Conservation (phyloP, 192 early-diverging fungal genomes). For the Backusella tarrabulga region DNA sequence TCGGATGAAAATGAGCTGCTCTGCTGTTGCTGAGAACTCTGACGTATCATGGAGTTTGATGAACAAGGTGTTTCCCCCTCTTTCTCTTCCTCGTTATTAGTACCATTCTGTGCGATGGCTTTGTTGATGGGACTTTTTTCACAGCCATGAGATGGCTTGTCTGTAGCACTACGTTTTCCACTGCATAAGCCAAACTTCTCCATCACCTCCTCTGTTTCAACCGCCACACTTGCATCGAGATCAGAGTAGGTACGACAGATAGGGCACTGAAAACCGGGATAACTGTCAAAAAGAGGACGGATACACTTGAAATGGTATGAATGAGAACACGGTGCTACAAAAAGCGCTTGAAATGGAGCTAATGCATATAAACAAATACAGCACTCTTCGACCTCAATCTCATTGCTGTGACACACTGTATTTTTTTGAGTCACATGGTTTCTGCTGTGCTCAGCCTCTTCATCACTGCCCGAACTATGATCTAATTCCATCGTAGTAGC, state of each 20-base stretch:
- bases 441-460: not conserved
- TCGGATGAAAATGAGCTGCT: not conserved
- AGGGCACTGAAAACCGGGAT: conserved; percentile 71
- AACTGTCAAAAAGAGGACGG: conserved; percentile 56
- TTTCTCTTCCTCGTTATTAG: not conserved
- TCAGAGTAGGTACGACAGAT: conserved; percentile 83
- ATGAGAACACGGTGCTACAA: conserved; percentile 81
- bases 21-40: not conserved
- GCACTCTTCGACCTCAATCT: conserved; percentile 52
- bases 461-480: not conserved
- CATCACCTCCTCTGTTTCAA: conserved; percentile 28
- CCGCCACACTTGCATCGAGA: conserved; percentile 64
- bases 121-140: not conserved
- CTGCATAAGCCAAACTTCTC: conserved; percentile 1
- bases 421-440: not conserved
- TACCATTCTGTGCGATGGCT: not conserved
- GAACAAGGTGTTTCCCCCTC: not conserved
- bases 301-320: conserved; percentile 85
- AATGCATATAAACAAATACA: conserved; percentile 81
- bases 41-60: not conserved
- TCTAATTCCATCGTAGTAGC: not conserved
- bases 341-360: conserved; percentile 77
- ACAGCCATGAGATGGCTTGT: not conserved
- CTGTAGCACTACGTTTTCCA: not conserved
- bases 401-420: not conserved